phyloP scores from a whole-genome alignment of 2,329 filamentous ascomycete genomes.

The Aureobasidium mangrovei region DNA sequence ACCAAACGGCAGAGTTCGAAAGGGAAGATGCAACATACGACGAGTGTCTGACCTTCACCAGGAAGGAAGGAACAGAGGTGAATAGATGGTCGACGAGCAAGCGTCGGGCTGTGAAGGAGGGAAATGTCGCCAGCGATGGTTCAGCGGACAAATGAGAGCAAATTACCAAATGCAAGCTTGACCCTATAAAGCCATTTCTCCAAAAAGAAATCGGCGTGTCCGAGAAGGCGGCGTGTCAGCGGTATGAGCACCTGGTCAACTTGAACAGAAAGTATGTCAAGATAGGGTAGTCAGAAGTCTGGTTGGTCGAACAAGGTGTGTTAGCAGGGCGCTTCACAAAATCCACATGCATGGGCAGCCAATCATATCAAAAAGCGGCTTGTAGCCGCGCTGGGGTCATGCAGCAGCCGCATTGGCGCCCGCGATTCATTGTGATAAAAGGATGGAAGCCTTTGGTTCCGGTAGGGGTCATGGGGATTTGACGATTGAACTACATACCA shows the following conservation, averaged over 20 bases:
- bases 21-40: background rate
- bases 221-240: background rate
- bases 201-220: constrained; percentile 9
- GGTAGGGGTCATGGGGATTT: background rate
- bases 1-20: background rate
- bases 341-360: background rate
- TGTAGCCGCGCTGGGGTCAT: constrained; percentile 12
- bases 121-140: constrained; percentile 5
- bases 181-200: constrained; percentile 13
- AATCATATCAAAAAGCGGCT: constrained; percentile 1
- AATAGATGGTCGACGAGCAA: background rate
- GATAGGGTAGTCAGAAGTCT: background rate
- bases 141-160: constrained; percentile 7
- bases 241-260: background rate
- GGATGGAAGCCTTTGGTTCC: background rate
- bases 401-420: constrained; percentile 12
- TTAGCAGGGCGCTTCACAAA: constrained; percentile 14
- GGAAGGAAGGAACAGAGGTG: background rate
- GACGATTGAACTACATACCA: background rate
- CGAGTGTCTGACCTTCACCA: constrained; percentile 4
- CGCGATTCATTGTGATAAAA: background rate
- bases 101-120: constrained; percentile 1
- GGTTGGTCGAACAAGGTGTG: constrained; percentile 4
- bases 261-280: constrained; percentile 1
- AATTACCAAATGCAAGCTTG: constrained; percentile 1